Conservation (phyloP, 257 asterid species). For the Lycium ferocissimum region DNA sequence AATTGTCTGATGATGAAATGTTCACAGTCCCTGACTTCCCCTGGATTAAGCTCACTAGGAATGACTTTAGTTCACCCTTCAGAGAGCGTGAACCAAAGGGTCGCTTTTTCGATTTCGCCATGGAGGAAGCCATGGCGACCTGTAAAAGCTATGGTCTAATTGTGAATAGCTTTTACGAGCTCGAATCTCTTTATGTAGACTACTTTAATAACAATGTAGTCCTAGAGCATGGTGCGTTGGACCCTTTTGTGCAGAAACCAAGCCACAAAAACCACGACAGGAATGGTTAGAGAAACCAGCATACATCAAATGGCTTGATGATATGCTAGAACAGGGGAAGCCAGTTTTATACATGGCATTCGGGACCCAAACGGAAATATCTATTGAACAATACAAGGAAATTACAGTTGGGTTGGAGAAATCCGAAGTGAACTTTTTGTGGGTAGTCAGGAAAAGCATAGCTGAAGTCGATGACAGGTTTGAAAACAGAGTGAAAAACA, state of each 20-base stretch:
- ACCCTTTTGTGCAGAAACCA: constrained; percentile 55
- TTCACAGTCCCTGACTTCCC: constrained; percentile 50
- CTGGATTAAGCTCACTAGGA: constrained; percentile 49
- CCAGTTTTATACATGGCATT: constrained; percentile 65
- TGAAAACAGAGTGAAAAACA: constrained; percentile 44
- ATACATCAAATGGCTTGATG: neutral
- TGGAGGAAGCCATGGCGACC: constrained; percentile 24
- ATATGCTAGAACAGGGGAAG: constrained; percentile 24
- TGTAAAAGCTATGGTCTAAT: constrained; percentile 53
- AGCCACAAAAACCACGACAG: neutral
- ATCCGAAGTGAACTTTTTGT: neutral
- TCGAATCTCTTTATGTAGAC: constrained; percentile 49
- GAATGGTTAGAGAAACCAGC: neutral
- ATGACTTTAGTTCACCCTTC: constrained; percentile 37
- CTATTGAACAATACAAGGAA: constrained; percentile 54
- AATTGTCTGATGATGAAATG: constrained; percentile 48
- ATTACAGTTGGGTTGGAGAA: constrained; percentile 39
- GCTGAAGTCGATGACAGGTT: constrained; percentile 28
- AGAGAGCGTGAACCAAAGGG: constrained; percentile 42
- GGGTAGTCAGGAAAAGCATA: neutral
- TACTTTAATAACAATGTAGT: constrained; percentile 8
- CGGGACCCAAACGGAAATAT: constrained; percentile 66
- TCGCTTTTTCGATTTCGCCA: constrained; percentile 44
- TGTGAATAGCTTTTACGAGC: constrained; percentile 62
- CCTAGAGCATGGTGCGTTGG: constrained; percentile 54